Evolutionary conservation across 768 basidiomycete species (phyloP).

Genomic region (Kwoniella europaea): DNA sequence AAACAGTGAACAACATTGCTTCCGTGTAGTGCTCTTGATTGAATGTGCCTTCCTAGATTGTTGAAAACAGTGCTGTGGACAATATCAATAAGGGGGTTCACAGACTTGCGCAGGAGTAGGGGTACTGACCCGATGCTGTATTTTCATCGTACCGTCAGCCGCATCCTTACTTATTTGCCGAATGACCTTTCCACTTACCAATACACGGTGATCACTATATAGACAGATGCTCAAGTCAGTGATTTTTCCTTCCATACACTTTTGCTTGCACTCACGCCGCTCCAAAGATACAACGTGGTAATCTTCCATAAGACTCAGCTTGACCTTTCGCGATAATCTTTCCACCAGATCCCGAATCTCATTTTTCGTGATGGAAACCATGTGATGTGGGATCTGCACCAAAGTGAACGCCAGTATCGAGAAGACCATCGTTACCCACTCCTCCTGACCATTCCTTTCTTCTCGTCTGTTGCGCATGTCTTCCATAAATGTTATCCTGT

Average conservation of each 20-base stretch:
- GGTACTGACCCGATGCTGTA: constrained; percentile 4
- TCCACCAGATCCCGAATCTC: constrained; percentile 12
- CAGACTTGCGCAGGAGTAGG: background rate
- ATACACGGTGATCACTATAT: constrained; percentile 6
- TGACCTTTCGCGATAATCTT: constrained; percentile 7
- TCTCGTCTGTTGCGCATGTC: constrained; percentile 3
- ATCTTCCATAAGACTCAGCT: constrained; percentile 5
- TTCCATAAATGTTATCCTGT: constrained; percentile 3
- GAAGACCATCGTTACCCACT: constrained; percentile 13
- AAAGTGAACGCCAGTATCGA: constrained; percentile 10
- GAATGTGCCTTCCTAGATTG: constrained; percentile 8
- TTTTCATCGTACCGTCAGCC: background rate
- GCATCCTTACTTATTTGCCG: background rate
- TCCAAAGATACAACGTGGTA: constrained; percentile 5
- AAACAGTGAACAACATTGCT: constrained; percentile 9
- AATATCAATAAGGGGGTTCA: background rate
- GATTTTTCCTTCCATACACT: background rate
- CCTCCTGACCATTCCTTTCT: constrained; percentile 2
- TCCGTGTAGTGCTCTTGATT: constrained; percentile 8
- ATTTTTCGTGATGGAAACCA: constrained; percentile 2
- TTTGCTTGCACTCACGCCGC: constrained; percentile 1
- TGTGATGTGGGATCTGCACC: constrained; percentile 11
- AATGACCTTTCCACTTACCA: background rate
- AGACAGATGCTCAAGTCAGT: background rate
- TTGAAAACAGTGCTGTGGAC: background rate